phyloP scores from a whole-genome alignment of 345 rosid genomes.

The Dipteronia dyeriana region DNA sequence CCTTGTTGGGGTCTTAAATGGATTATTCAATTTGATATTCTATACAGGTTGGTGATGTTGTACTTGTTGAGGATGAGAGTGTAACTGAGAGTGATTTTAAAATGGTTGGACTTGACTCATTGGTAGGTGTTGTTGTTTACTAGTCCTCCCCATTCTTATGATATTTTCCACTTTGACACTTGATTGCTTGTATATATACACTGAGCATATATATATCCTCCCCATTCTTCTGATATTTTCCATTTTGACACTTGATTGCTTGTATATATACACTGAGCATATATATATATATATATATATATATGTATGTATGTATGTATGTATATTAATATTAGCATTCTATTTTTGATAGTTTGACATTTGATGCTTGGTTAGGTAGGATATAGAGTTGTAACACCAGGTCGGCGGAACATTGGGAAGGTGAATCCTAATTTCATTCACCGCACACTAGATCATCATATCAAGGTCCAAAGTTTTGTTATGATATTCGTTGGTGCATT shows the following conservation, averaged over 20 bases:
- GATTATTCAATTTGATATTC: slow-evolving; percentile 1
- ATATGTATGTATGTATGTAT: no score
- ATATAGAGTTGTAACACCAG: slow-evolving; percentile 73
- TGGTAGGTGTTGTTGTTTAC: slow-evolving; percentile 48
- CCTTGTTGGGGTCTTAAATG: neutral
- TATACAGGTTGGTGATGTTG: slow-evolving; percentile 83
- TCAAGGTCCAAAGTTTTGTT: neutral
- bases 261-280: no score
- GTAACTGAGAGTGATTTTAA: slow-evolving; percentile 60
- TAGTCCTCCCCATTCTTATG: neutral
- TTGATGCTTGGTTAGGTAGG: slow-evolving; percentile 68
- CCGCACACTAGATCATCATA: slow-evolving; percentile 12
- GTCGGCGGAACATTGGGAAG: slow-evolving; percentile 67
- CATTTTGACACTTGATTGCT: no score
- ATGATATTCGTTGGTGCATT: neutral
- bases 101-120: slow-evolving; percentile 76
- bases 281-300: no score
- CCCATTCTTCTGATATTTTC: no score
- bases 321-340: neutral
- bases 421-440: slow-evolving; percentile 31
- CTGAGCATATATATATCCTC: no score
- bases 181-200: neutral
- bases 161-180: neutral
- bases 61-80: slow-evolving; percentile 69
- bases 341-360: slow-evolving; percentile 24